Percentiles rank a stretch among this genome's conserved stretches.
Conservation (phyloP, 2,329 filamentous ascomycete species). For the Scedosporium boydii region DNA sequence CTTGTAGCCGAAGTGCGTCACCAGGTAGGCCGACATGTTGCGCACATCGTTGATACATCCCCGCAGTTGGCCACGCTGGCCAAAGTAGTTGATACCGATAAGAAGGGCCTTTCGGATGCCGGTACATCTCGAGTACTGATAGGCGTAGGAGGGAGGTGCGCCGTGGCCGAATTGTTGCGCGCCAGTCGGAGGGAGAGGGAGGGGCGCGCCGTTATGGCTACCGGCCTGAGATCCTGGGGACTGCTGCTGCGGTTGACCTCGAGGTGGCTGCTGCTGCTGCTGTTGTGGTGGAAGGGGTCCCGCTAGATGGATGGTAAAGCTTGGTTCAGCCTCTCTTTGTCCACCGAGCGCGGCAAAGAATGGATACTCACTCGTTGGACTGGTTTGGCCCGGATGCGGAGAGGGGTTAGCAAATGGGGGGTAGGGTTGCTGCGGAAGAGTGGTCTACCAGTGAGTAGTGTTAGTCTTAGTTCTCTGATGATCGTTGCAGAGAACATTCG, state of each 20-base stretch:
- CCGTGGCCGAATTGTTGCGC: slow-evolving; percentile 69
- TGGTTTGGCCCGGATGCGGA: neutral
- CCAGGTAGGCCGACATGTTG: slow-evolving; percentile 90
- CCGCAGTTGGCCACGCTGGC: slow-evolving; percentile 78
- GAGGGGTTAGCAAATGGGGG: neutral
- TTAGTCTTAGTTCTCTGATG: neutral
- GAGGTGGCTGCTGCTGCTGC: neutral
- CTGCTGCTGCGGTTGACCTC: neutral
- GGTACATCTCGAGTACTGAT: slow-evolving; percentile 85
- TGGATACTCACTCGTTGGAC: neutral
- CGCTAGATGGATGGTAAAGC: neutral
- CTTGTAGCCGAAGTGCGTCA: slow-evolving; percentile 83
- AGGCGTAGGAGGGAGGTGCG: slow-evolving; percentile 70
- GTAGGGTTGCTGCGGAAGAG: neutral
- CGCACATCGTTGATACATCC: slow-evolving; percentile 97
- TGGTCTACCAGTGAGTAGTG: neutral
- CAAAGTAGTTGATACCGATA: slow-evolving; percentile 96
- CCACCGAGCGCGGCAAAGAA: neutral
- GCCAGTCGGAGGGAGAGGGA: slow-evolving; percentile 54
- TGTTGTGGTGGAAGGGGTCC: neutral
- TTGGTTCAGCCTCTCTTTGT: neutral
- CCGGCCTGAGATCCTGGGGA: neutral
- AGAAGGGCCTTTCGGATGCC: slow-evolving; percentile 81
- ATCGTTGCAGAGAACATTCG: neutral
- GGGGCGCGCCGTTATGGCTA: neutral